phyloP scores from a whole-genome alignment of 305 asterid genomes.

The Ruellia speciosa region DNA sequence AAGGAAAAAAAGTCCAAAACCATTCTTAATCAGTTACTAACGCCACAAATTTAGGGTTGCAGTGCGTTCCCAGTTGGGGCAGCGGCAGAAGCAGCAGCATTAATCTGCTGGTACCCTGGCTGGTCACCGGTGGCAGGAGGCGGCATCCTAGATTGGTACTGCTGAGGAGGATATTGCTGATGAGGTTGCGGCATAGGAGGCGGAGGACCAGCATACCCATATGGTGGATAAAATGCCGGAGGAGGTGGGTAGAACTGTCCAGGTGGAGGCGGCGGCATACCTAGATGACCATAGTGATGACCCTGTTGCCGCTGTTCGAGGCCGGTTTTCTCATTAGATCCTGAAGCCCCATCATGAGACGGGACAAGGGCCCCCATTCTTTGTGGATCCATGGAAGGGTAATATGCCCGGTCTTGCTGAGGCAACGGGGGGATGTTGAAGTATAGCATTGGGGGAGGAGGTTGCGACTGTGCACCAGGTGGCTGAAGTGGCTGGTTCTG shows the following conservation, averaged over 20 bases:
- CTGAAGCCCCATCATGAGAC: conserved; percentile 65
- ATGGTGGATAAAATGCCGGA: conserved; percentile 46
- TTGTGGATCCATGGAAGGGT: conserved; percentile 98
- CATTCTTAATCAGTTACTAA: background rate
- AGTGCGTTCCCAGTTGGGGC: conserved; percentile 28
- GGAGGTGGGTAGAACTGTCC: conserved; percentile 60
- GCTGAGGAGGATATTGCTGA: conserved; percentile 49
- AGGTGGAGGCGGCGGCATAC: conserved; percentile 46
- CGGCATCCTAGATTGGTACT: conserved; percentile 44
- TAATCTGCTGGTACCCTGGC: conserved; percentile 37
- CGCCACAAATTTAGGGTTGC: conserved; percentile 15
- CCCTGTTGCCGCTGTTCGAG: conserved; percentile 28
- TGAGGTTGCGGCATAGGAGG: conserved; percentile 46
- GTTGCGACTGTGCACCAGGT: conserved; percentile 49
- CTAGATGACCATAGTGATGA: conserved; percentile 46
- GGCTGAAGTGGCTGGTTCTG: conserved; percentile 64
- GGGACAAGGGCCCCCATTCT: conserved; percentile 81
- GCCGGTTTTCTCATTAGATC: conserved; percentile 46
- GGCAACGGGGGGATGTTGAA: conserved; percentile 80
- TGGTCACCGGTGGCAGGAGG: conserved; percentile 42
- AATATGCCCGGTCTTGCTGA: conserved; percentile 67
- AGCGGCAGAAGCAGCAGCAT: conserved; percentile 9
- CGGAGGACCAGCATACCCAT: conserved; percentile 42
- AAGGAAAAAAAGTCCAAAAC: too few species aligned
- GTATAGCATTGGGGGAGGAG: conserved; percentile 64